Evolutionary conservation across 2,329 filamentous ascomycete genomes (phyloP).

Genomic region (Bertia moriformis): DNA sequence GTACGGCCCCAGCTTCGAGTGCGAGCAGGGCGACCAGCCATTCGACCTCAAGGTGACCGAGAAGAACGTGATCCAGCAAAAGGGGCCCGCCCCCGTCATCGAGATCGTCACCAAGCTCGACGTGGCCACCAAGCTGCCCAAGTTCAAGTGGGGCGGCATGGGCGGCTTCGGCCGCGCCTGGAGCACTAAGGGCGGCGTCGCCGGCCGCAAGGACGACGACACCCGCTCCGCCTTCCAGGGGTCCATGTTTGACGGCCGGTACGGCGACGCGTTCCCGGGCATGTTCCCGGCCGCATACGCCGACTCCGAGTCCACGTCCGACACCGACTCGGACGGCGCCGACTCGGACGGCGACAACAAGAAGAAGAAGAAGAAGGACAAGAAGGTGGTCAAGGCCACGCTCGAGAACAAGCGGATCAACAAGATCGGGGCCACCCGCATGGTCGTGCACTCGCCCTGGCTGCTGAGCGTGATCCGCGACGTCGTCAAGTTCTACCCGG

Average conservation of each 20-base stretch:
- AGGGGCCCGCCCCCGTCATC: neutral
- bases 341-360: too few relatives aligned
- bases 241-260: neutral
- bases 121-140: neutral
- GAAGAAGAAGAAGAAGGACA: neutral
- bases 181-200: neutral
- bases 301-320: neutral
- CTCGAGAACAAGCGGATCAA: neutral
- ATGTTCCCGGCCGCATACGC: neutral
- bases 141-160: neutral
- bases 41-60: neutral
- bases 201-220: neutral
- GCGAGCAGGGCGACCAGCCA: neutral
- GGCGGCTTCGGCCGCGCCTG: neutral
- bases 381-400: neutral
- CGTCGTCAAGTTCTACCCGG: conserved; percentile 12
- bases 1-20: neutral
- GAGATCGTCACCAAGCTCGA: neutral
- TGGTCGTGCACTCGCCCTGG: neutral
- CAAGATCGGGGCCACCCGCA: neutral
- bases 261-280: neutral
- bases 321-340: neutral
- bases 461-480: neutral
- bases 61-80: neutral
- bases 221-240: neutral